A percentile compares a stretch with the other conserved stretches of the same genome.
Evolutionary conservation across 2,329 filamentous ascomycete genomes (phyloP).

Genomic region (Calonectria honghensis): DNA sequence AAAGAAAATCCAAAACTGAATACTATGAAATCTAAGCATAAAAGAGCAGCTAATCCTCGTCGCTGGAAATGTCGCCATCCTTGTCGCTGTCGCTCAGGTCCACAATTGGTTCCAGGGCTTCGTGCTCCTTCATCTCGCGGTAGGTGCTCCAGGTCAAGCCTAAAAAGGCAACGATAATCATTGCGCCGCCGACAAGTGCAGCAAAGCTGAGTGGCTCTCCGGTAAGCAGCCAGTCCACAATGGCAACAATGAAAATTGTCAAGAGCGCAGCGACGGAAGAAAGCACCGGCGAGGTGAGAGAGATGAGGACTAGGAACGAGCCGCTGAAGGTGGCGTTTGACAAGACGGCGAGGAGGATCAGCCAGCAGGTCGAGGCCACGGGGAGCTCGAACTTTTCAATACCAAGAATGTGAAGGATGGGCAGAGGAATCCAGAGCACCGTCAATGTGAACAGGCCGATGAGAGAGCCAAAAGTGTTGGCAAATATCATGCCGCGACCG

Average conservation of each 20-base stretch:
- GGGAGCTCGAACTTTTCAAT: constrained; percentile 91
- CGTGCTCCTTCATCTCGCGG: constrained; percentile 92
- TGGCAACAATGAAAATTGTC: constrained; percentile 96
- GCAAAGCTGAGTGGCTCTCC: constrained; percentile 84
- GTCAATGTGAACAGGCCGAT: constrained; percentile 91
- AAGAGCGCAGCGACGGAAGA: constrained; percentile 94
- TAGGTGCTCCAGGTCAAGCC: constrained; percentile 94
- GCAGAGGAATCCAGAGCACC: constrained; percentile 94
- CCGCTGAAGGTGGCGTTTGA: constrained; percentile 96
- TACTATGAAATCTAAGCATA: constrained; percentile 30
- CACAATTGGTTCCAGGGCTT: constrained; percentile 72
- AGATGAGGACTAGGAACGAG: constrained; percentile 93
- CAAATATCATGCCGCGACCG: constrained; percentile 95
- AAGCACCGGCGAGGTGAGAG: constrained; percentile 92
- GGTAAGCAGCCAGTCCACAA: constrained; percentile 91
- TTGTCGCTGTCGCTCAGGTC: constrained; percentile 70
- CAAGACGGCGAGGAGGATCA: constrained; percentile 86
- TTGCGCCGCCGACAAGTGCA: constrained; percentile 85
- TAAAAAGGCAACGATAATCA: constrained; percentile 93
- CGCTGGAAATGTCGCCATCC: constrained; percentile 64
- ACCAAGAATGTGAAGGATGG: constrained; percentile 85
- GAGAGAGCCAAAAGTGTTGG: constrained; percentile 91
- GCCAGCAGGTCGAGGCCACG: constrained; percentile 83
- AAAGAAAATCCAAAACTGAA: constrained; percentile 16
- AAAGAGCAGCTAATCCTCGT: constrained; percentile 48